Evolutionary conservation across 176 grass and related monocot genomes (phyloP).

Genomic region (Luzula sylvatica): DNA sequence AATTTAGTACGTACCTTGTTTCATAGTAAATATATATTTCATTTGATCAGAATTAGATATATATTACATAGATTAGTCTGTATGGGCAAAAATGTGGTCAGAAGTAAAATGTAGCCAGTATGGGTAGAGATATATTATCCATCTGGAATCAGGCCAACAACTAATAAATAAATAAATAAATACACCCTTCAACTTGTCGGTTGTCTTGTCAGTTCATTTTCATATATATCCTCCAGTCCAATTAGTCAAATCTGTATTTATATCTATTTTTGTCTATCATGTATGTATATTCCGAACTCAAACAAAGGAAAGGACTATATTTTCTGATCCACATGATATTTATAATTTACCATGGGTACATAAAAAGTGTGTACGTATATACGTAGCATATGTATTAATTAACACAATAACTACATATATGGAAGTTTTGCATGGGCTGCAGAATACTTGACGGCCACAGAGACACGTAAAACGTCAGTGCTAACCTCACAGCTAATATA

Average conservation of each 20-base stretch:
- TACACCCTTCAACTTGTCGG: conserved; percentile 28
- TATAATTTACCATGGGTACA: neutral
- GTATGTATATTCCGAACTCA: too few relatives aligned
- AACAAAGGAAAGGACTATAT: conserved; percentile 1
- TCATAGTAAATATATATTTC: neutral
- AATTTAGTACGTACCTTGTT: neutral
- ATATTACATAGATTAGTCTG: neutral
- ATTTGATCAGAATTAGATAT: neutral
- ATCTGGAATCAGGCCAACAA: conserved; percentile 16
- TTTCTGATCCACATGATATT: neutral
- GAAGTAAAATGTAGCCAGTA: conserved; percentile 17
- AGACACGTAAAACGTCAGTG: conserved; percentile 33
- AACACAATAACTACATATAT: neutral
- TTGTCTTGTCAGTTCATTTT: too few relatives aligned
- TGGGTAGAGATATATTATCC: conserved; percentile 17
- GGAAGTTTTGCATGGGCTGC: neutral
- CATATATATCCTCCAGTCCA: neutral
- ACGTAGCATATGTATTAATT: neutral
- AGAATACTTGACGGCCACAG: neutral
- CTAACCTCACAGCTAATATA: too few relatives aligned
- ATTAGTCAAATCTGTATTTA: conserved; percentile 2
- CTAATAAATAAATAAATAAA: too few relatives aligned
- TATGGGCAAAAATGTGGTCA: conserved; percentile 20
- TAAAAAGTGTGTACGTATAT: neutral
- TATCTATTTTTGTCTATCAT: neutral